These are phyloP conservation scores for Zymoseptoria passerinii DNA, from an alignment of 2,329 filamentous ascomycete species.

Conservation along the genomic window DNA sequence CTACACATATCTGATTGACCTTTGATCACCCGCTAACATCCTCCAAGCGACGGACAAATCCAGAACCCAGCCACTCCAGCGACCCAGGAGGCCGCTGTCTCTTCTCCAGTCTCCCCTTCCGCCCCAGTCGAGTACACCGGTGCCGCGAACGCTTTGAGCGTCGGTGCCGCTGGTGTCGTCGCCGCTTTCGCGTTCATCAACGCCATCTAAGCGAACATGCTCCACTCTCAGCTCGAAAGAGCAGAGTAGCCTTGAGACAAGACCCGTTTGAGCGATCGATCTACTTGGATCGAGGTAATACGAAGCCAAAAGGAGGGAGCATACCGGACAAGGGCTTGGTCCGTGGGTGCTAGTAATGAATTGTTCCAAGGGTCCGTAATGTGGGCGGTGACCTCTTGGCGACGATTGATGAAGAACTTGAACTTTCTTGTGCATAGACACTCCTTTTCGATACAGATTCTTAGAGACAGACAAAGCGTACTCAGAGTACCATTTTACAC, in stretches of 20 bases:
- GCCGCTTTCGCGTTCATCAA: not conserved
- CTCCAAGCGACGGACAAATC: not conserved
- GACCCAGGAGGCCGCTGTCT: not conserved
- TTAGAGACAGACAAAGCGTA: not conserved
- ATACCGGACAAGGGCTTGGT: not conserved
- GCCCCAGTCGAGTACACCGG: constrained; percentile 7
- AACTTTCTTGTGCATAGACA: not conserved
- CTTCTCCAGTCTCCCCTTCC: not conserved
- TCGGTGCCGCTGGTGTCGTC: not conserved
- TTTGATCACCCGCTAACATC: not conserved
- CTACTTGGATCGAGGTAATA: not conserved
- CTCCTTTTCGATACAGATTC: not conserved
- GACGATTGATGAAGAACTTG: not conserved
- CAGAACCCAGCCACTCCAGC: not conserved
- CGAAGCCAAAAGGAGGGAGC: not conserved
- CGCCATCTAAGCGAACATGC: not conserved
- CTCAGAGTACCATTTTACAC: not conserved
- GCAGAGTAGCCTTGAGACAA: not conserved
- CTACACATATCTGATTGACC: not conserved
- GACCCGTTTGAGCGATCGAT: not conserved
- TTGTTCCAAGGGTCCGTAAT: not conserved
- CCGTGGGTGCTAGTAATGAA: not conserved
- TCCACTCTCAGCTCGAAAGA: not conserved
- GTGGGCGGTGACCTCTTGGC: not conserved
- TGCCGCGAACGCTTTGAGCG: constrained; percentile 1